phyloP scores from a whole-genome alignment of 2,329 filamentous ascomycete genomes.

The Fusarium luffae region DNA sequence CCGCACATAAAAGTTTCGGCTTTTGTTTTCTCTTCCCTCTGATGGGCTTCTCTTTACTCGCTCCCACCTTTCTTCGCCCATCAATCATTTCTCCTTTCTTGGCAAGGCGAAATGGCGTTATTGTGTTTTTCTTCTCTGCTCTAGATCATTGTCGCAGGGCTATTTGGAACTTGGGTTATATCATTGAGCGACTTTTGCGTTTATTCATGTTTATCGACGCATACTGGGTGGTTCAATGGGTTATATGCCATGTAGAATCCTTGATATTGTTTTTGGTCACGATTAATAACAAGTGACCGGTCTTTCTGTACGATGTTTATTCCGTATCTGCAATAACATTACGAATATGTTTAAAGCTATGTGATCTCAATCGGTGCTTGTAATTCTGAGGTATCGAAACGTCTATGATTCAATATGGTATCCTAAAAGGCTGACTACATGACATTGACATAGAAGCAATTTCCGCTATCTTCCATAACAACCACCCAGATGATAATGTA shows the following conservation, averaged over 20 bases:
- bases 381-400: neutral
- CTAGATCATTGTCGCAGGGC: conserved; percentile 6
- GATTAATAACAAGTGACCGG: conserved; percentile 20
- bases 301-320: conserved; percentile 13
- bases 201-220: conserved; percentile 10
- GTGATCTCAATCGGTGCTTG: neutral
- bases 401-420: neutral
- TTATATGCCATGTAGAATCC: conserved; percentile 22
- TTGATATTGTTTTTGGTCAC: conserved; percentile 18
- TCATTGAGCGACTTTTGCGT: conserved; percentile 22
- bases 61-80: conserved; percentile 11
- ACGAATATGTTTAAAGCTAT: conserved; percentile 7
- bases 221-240: conserved; percentile 7
- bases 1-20: conserved; percentile 21
- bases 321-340: conserved; percentile 20
- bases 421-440: neutral
- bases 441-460: neutral
- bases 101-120: conserved; percentile 43
- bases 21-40: conserved; percentile 11
- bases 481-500: neutral
- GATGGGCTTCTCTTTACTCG: conserved; percentile 15
- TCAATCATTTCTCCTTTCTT: conserved; percentile 31
- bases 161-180: conserved; percentile 13
- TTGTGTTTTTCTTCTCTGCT: conserved; percentile 10
- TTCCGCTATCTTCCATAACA: neutral